phyloP scores from a whole-genome alignment of 2,329 filamentous ascomycete species.

The Calonectria hawksworthii region DNA sequence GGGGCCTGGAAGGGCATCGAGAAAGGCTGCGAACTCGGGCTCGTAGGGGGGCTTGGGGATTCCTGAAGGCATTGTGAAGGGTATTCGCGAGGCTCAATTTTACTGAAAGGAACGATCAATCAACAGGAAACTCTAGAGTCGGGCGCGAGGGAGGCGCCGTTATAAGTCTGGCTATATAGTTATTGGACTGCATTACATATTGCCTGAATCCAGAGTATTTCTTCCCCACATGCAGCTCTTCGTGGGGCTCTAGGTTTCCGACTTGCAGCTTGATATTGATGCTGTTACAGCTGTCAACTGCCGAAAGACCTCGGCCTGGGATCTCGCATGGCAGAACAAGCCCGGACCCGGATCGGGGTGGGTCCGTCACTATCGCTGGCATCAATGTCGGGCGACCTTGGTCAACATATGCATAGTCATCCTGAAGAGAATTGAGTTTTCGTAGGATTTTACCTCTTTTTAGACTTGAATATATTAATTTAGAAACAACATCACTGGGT shows the following conservation, averaged over 20 bases:
- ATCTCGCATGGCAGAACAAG: background rate
- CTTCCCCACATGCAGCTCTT: conserved; percentile 1
- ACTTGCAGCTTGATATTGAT: background rate
- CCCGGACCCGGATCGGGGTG: background rate
- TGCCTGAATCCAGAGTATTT: background rate
- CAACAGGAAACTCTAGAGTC: background rate
- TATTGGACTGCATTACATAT: background rate
- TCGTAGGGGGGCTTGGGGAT: conserved; percentile 39
- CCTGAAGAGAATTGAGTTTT: background rate
- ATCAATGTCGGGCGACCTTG: background rate
- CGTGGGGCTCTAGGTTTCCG: conserved; percentile 18
- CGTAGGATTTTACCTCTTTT: background rate
- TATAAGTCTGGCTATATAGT: background rate
- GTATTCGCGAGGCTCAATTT: background rate
- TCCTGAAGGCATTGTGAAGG: conserved; percentile 24
- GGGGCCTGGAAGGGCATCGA: conserved; percentile 27
- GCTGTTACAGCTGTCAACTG: background rate
- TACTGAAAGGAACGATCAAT: background rate
- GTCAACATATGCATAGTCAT: background rate
- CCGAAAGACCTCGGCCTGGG: conserved; percentile 30
- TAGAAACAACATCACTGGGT: background rate
- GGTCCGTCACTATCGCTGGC: background rate
- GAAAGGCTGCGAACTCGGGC: conserved; percentile 36
- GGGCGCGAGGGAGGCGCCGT: background rate
- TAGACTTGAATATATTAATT: background rate